Evolutionary conservation across 2,329 filamentous ascomycete species (phyloP).

Genomic region (Sclerotinia trifoliorum): DNA sequence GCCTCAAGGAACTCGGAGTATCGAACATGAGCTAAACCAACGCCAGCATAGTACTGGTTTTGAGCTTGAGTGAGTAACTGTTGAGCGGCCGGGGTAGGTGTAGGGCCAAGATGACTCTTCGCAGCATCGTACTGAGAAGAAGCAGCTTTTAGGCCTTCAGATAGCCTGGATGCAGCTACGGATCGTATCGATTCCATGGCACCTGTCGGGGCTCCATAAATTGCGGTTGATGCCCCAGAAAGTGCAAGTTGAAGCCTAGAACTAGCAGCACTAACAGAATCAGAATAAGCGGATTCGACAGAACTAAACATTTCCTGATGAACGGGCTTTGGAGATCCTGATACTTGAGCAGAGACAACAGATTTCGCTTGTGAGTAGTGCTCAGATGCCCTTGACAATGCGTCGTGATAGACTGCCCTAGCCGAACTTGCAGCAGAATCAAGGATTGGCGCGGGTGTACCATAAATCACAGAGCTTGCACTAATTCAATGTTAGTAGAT

Average conservation of each 20-base stretch:
- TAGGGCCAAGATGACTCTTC: slow-evolving; percentile 62
- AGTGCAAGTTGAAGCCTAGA: slow-evolving; percentile 41
- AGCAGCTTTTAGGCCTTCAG: slow-evolving; percentile 68
- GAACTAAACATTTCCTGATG: slow-evolving; percentile 69
- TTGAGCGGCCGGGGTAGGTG: slow-evolving; percentile 50
- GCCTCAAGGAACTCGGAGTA: slow-evolving; percentile 74
- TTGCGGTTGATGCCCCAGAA: slow-evolving; percentile 50
- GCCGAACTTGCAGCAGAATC: slow-evolving; percentile 44
- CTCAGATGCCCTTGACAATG: slow-evolving; percentile 63
- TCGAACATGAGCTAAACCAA: slow-evolving; percentile 74
- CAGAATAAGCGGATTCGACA: slow-evolving; percentile 66
- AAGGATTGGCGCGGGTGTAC: slow-evolving; percentile 62
- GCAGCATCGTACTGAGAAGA: slow-evolving; percentile 69
- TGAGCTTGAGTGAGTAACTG: slow-evolving; percentile 62
- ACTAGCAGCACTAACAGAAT: slow-evolving; percentile 61
- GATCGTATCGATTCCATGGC: slow-evolving; percentile 59
- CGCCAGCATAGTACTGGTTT: slow-evolving; percentile 71
- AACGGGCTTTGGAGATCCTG: slow-evolving; percentile 65
- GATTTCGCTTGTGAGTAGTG: slow-evolving; percentile 69
- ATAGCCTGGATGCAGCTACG: slow-evolving; percentile 67
- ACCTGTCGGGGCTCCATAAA: slow-evolving; percentile 53
- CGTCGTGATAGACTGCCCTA: slow-evolving; percentile 61
- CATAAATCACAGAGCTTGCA: slow-evolving; percentile 60
- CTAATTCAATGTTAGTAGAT: slow-evolving; percentile 24
- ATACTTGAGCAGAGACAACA: slow-evolving; percentile 64